Evolutionary conservation across 1,284 basidiomycete genomes (phyloP).

Genomic region (Puccinia coronata): DNA sequence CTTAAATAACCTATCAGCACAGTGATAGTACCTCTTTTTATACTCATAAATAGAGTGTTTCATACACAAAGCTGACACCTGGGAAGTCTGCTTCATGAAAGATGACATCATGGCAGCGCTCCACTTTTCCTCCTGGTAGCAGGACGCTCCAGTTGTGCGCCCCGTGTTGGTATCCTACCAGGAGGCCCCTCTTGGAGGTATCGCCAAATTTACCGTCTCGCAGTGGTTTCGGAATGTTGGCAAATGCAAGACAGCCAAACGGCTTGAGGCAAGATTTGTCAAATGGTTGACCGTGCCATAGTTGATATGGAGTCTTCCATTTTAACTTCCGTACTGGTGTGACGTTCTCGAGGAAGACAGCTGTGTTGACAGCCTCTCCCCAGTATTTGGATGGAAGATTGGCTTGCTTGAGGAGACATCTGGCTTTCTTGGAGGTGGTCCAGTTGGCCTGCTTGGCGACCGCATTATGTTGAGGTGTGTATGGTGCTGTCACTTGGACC

Average conservation of each 20-base stretch:
- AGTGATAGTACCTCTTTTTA: too few species aligned
- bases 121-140: neutral
- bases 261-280: neutral
- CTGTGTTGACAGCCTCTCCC: neutral
- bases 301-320: neutral
- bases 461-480: slow-evolving; percentile 3
- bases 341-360: neutral
- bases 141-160: slow-evolving; percentile 9
- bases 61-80: too few species aligned
- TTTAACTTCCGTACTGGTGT: neutral
- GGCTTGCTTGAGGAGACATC: neutral
- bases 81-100: neutral
- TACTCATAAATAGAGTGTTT: too few species aligned
- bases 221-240: neutral
- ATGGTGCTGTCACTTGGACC: neutral
- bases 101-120: neutral
- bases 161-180: slow-evolving; percentile 11
- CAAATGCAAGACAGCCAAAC: neutral
- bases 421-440: neutral
- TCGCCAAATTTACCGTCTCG: neutral
- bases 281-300: neutral
- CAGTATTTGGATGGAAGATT: neutral
- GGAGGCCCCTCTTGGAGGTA: neutral
- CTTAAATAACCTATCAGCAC: too few species aligned
- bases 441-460: neutral